phyloP scores from a whole-genome alignment of 2,329 filamentous ascomycete species.

The Colletotrichum chrysophilum region DNA sequence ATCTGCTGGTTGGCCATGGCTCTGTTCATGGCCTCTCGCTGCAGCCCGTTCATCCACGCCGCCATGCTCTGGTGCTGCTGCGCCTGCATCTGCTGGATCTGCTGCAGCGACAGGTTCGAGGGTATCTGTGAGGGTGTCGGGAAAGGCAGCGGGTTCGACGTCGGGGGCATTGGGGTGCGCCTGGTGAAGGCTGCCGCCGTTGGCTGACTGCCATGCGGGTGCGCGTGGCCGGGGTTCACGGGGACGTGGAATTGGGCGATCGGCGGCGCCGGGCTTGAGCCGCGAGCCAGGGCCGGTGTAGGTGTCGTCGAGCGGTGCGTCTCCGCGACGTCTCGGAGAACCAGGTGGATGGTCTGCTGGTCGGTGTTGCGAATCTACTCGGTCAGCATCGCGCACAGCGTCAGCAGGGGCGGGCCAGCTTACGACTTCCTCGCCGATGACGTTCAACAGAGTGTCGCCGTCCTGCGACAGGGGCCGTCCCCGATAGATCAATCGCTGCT shows the following conservation, averaged over 20 bases:
- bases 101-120: constrained; percentile 22
- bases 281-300: constrained; percentile 26
- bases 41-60: constrained; percentile 52
- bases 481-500: constrained; percentile 65
- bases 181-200: constrained; percentile 30
- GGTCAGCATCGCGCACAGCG: constrained; percentile 3
- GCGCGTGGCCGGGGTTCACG: constrained; percentile 20
- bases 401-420: constrained; percentile 25
- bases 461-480: constrained; percentile 62
- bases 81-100: constrained; percentile 25
- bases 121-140: constrained; percentile 34
- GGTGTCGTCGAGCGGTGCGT: constrained; percentile 26
- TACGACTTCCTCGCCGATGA: constrained; percentile 63
- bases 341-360: constrained; percentile 59
- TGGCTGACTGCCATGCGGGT: constrained; percentile 31
- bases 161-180: constrained; percentile 32
- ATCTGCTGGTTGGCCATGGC: constrained; percentile 47
- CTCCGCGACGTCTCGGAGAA: constrained; percentile 47
- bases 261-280: constrained; percentile 27
- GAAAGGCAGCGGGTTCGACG: constrained; percentile 29
- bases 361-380: constrained; percentile 28
- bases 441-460: constrained; percentile 57
- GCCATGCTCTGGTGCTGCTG: constrained; percentile 47
- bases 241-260: constrained; percentile 14
- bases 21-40: constrained; percentile 48